Base-by-base conservation (phyloP, 2,329 filamentous ascomycete species). In the Aspergillus sp. region DNA sequence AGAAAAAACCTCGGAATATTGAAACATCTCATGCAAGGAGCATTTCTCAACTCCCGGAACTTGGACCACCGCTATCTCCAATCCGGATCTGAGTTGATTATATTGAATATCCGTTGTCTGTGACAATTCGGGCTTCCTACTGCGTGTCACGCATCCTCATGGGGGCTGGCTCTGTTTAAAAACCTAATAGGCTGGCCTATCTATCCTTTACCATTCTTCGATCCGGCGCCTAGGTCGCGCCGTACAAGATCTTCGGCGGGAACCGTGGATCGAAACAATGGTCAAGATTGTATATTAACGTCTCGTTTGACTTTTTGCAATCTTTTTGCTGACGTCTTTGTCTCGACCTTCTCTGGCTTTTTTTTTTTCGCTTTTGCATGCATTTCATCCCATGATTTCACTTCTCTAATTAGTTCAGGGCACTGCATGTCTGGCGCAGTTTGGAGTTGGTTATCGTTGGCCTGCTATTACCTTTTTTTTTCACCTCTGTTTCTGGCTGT, bases 21-120 rank as follows among this genome's bases (percentile, higher is more conserved):
- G 69, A 75, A 36, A 67, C 68, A 7, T 36, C 61, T 11, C 74
- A 77, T 60, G 62, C 64, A 22, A 67, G 72, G 24, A 74, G 71
- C 52, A 63, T 74, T 17, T 78, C 77, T 11, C 77, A 78, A 56
- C 71, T 80, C 43, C 78, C 78, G 5, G 78, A 81, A 64, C 67
- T 81, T 42, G 77, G 76, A 0, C 78, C 77, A 20, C 77, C 77
- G 4, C 67, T 81, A 47, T 80, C 77, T 15, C 78, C 78, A 9
- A 80, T 81, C 52, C 72, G 75, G 59, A 78, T 80, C 48, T 79
- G 62, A 69, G 43, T n/a, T 17, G 24, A 22, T 4, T 17, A 9
- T 22, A 4, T 3, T 13, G 44, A 34, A 42, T 18, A n/a, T 38
- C 15, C 20, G 34, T 24, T 34, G 6, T 34, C n/a, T 32, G 30